A percentile compares a stretch with the other conserved stretches of the same genome.
Evolutionary conservation across 2,329 filamentous ascomycete species (phyloP).

Genomic region (Ambrosiella beaveri): DNA sequence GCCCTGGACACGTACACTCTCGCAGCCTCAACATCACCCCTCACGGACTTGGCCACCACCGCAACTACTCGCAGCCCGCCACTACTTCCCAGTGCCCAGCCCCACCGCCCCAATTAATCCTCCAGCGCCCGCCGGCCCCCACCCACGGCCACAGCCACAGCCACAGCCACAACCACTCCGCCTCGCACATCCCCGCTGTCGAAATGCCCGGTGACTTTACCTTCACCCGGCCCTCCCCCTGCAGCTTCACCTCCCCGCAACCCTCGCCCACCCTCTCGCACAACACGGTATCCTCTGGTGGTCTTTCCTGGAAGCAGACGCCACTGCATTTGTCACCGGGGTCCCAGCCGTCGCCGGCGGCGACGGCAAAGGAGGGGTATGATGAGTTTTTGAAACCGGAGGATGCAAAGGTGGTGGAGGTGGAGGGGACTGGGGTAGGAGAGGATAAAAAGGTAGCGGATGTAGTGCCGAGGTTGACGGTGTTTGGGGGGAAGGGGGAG

Average conservation of each 20-base stretch:
- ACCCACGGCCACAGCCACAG: background rate
- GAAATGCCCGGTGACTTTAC: conserved; percentile 5
- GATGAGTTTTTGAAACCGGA: background rate
- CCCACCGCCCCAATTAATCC: background rate
- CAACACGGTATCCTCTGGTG: background rate
- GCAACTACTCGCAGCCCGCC: background rate
- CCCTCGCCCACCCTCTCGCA: background rate
- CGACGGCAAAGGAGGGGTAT: background rate
- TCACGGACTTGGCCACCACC: background rate
- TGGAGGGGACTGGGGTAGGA: background rate
- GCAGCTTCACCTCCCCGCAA: background rate
- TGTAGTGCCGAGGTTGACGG: background rate
- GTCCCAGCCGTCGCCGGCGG: background rate
- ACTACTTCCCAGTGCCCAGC: background rate
- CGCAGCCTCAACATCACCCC: background rate
- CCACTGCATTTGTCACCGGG: background rate
- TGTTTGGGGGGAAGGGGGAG: background rate
- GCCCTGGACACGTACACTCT: background rate
- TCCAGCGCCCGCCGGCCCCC: background rate
- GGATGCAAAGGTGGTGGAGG: background rate
- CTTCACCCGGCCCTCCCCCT: background rate
- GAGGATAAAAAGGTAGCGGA: background rate
- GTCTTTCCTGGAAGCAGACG: conserved; percentile 1
- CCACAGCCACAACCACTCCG: background rate
- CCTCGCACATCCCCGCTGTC: background rate